These are phyloP conservation scores for Eremothecium coryli DNA, from an alignment of 1,139 yeast genomes.

Conservation along the genomic window DNA sequence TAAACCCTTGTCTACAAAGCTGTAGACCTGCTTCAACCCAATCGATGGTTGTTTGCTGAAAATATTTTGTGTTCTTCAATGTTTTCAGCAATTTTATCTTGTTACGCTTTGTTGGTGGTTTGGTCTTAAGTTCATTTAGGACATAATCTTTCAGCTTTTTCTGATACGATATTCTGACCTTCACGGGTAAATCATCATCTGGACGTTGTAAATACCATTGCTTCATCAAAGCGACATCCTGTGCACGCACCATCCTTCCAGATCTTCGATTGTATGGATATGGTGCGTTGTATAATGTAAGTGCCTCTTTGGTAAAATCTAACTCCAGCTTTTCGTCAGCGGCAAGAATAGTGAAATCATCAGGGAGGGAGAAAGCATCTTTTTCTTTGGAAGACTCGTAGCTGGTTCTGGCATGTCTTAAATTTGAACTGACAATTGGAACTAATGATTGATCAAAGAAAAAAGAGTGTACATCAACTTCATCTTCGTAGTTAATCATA, in stretches of 20 bases:
- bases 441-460: slow-evolving; percentile 45
- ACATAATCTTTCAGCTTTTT: slow-evolving; percentile 70
- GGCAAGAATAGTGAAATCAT: slow-evolving; percentile 41
- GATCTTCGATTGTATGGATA: slow-evolving; percentile 71
- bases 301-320: slow-evolving; percentile 47
- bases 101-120: slow-evolving; percentile 34
- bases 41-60: slow-evolving; percentile 85
- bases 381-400: slow-evolving; percentile 17
- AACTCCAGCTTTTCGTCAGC: slow-evolving; percentile 37
- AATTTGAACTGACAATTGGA: slow-evolving; percentile 43
- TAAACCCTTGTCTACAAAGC: slow-evolving; percentile 86
- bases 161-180: slow-evolving; percentile 80
- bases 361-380: slow-evolving; percentile 35
- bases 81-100: slow-evolving; percentile 57
- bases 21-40: slow-evolving; percentile 99
- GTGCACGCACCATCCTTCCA: slow-evolving; percentile 70
- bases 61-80: slow-evolving; percentile 71
- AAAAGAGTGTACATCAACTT: slow-evolving; percentile 48
- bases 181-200: slow-evolving; percentile 50
- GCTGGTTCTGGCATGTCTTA: slow-evolving; percentile 19
- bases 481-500: slow-evolving; percentile 36
- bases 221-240: slow-evolving; percentile 81
- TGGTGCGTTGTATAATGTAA: slow-evolving; percentile 70
- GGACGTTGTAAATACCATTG: slow-evolving; percentile 74
- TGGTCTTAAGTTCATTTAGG: slow-evolving; percentile 55